phyloP scores from a whole-genome alignment of 176 grass and related monocot species.

The Juncus effusus region DNA sequence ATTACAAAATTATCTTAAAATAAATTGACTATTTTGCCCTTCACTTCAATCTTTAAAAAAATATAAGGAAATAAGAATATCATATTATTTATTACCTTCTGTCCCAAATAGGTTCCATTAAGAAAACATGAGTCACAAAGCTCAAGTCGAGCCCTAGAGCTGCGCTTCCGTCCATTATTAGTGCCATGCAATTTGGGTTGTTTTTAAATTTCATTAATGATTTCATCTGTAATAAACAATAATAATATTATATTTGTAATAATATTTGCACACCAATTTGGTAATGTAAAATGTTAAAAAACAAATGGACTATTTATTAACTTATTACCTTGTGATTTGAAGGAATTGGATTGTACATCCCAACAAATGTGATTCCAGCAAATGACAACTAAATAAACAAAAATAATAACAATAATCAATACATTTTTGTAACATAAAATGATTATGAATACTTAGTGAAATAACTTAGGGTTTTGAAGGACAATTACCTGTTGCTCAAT shows the following conservation, averaged over 20 bases:
- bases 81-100: conserved; percentile 42
- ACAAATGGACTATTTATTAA: neutral
- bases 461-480: neutral
- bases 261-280: conserved; percentile 19
- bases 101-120: conserved; percentile 99
- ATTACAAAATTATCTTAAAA: conserved; percentile 16
- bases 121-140: conserved; percentile 82
- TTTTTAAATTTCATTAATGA: conserved; percentile 70
- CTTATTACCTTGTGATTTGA: conserved; percentile 64
- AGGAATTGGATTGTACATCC: conserved; percentile 96
- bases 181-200: conserved; percentile 80
- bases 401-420: conserved; percentile 18
- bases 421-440: conserved; percentile 10
- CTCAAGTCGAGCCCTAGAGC: conserved; percentile 95
- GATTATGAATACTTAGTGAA: neutral
- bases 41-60: neutral
- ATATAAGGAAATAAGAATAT: neutral
- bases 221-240: conserved; percentile 55
- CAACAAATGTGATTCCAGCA: conserved; percentile 70
- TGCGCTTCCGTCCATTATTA: conserved; percentile 97
- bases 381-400: conserved; percentile 58
- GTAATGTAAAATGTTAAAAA: neutral
- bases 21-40: neutral
- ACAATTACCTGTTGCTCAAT: conserved; percentile 82
- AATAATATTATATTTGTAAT: conserved; percentile 18